phyloP scores from a whole-genome alignment of 495 filamentous ascomycete species.

The Immersiella caudata region DNA sequence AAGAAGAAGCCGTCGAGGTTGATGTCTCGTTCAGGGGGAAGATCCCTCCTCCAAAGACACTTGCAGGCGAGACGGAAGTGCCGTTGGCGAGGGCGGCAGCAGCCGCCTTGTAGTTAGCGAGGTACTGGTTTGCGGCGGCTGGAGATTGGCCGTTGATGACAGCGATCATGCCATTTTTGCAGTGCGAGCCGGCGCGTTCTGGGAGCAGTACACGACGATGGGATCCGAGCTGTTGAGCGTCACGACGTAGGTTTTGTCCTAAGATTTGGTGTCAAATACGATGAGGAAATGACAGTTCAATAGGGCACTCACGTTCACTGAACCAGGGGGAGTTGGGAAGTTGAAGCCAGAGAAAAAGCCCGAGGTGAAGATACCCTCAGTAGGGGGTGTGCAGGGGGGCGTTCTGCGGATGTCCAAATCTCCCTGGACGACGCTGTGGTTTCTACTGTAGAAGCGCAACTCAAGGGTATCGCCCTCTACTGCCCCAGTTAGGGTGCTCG shows the following conservation, averaged over 20 bases:
- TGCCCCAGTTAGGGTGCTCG: constrained; percentile 40
- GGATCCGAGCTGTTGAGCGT: constrained; percentile 56
- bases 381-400: no score
- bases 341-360: constrained; percentile 53
- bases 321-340: constrained; percentile 33
- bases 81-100: neutral
- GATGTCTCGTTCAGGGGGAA: neutral
- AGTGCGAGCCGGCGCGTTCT: constrained; percentile 39
- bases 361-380: constrained; percentile 34
- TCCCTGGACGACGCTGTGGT: constrained; percentile 55
- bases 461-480: constrained; percentile 52
- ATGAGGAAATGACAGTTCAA: neutral
- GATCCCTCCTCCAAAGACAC: constrained; percentile 28
- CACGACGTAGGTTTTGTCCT: constrained; percentile 49
- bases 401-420: constrained; percentile 48
- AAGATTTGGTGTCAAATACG: neutral
- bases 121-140: no score
- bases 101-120: no score
- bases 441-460: constrained; percentile 54
- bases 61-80: constrained; percentile 24
- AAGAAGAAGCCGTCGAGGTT: neutral
- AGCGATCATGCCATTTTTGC: constrained; percentile 42
- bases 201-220: constrained; percentile 58
- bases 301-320: constrained; percentile 32
- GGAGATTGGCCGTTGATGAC: constrained; percentile 33